Base-by-base conservation (phyloP, 495 filamentous ascomycete species). In the Hypoxylon fuscum region DNA sequence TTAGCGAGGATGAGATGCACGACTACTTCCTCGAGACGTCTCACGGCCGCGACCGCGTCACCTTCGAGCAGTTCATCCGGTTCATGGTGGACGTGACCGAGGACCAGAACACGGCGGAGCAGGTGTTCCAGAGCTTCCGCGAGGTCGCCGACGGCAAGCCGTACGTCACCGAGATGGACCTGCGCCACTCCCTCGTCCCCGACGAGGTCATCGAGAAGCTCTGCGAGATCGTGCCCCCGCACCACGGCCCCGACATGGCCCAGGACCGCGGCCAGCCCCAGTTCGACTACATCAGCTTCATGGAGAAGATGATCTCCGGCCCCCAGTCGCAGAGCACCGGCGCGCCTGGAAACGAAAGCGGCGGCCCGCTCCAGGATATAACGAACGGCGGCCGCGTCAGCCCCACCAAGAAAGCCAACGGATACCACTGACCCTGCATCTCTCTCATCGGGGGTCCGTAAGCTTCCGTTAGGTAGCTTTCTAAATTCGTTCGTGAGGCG, bases 21-120 rank as follows among this genome's bases (percentile, higher is more conserved):
- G 84, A 91, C 27, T 91, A 93, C 55, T 98, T 96, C 70, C 65
- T 86, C 22, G 87, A 89, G 20, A 92, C 91, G n/a, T 91, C 90
- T 55, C 88, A 79, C 22, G 86, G 88, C 1, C 80, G 83, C 32
- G 82, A 86, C 63, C 83, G 88, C 57, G 95, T 98, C 47, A 94
- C 90, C 7, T 98, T 98, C 71, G 95, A 98, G 77, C 96, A 97
- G 74, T 98, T 98, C 72, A 98, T 98, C 74, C 85, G 90, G 18
- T 98, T 98, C 78, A 98, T 98, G 95, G 95, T 98, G 6, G 91
- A 93, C 65, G 94, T 96, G 34, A 98, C 96, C 0, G 95, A 98
- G 74, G 95, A 98, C 69, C 95, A 98, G 74, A 97, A 98, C 68
- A 96, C 92, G 14, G 96, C 95, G 17, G 95, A 97, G 75, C 95